Base-by-base conservation (phyloP, 768 basidiomycete genomes). In the Roridomyces roridus region DNA sequence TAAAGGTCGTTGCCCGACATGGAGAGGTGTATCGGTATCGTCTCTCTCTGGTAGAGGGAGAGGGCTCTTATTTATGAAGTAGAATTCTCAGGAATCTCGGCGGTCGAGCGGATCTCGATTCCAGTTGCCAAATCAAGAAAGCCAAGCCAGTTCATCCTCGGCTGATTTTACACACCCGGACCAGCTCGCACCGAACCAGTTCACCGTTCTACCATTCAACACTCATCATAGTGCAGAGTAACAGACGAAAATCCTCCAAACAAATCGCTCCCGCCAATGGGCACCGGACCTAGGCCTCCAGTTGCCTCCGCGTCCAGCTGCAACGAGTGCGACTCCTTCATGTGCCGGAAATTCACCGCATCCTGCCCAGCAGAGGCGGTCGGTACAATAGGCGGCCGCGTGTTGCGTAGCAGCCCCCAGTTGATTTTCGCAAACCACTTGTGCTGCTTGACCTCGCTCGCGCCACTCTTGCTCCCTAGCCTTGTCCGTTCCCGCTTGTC, bases 391-490 rank as follows among this genome's bases (percentile, higher is more conserved):
- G 97, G 97, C 50, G 97, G 97, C 69, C 87, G 87, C 64, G 86
- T 89, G 74, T 98, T 91, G 65, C 97, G 83, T 70, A 99, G 75
- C 52, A 99, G 79, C 21, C 96, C 97, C 97, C 96, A 99, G 76
- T 94, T 96, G 69, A 96, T 87, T 67, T 94, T 94, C 25, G 80
- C 77, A 78, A 99, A 99, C 97, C 97, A 99, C 71, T 93, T 95
- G 83, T 98, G 97, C 55, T 92, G 89, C 78, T 98, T 99, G 66
- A 99, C 95, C 74, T 99, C 97, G 69, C 94, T 96, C 53, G 97
- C 97, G 24, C 97, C 97, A 64, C 88, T 94, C 74, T 84, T 88
- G 73, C 93, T 94, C 41, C 97, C 97, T 34, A 98, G 73, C 59
- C 97, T 83, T 52, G 85, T 88, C 68, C 83, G 79, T 73, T 99